Conservation (phyloP, 169 alveolate genomes). For the Eimeria falciformis region DNA sequence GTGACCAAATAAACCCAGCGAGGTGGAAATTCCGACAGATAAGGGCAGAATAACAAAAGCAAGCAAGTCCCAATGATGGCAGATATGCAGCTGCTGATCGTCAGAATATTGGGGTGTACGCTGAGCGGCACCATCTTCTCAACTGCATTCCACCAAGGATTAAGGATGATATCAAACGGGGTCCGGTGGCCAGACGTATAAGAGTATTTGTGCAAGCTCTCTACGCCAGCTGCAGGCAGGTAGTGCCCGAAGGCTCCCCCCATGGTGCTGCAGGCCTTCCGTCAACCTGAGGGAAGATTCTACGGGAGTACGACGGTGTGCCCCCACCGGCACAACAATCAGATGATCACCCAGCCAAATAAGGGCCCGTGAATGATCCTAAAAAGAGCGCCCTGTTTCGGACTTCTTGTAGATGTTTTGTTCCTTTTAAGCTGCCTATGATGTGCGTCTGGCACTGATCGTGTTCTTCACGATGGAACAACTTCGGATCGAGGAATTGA, state of each 20-base stretch:
- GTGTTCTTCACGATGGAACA: no score
- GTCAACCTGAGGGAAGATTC: not conserved
- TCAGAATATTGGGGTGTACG: constrained; percentile 72
- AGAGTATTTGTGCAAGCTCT: constrained; percentile 63
- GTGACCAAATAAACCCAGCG: constrained; percentile 67
- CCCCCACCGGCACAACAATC: no score
- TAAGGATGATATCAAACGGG: constrained; percentile 64
- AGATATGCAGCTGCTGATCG: constrained; percentile 46
- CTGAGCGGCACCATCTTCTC: constrained; percentile 43
- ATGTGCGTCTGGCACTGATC: no score
- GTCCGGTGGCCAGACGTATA: constrained; percentile 72
- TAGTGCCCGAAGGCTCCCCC: constrained; percentile 71
- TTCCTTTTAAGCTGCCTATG: no score
- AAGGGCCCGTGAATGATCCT: no score
- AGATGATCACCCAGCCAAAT: no score
- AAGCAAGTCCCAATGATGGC: constrained; percentile 44
- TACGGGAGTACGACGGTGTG: not conserved
- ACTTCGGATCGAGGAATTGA: no score
- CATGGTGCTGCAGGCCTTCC: constrained; percentile 15
- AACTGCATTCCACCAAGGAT: constrained; percentile 75
- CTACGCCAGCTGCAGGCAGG: constrained; percentile 67
- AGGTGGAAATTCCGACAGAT: constrained; percentile 67
- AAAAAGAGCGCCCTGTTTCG: no score
- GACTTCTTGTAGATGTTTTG: no score
- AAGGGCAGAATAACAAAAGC: constrained; percentile 48